Evolutionary conservation across 1,284 basidiomycete genomes (phyloP).

Genomic region (Rhodotorula glutinis): DNA sequence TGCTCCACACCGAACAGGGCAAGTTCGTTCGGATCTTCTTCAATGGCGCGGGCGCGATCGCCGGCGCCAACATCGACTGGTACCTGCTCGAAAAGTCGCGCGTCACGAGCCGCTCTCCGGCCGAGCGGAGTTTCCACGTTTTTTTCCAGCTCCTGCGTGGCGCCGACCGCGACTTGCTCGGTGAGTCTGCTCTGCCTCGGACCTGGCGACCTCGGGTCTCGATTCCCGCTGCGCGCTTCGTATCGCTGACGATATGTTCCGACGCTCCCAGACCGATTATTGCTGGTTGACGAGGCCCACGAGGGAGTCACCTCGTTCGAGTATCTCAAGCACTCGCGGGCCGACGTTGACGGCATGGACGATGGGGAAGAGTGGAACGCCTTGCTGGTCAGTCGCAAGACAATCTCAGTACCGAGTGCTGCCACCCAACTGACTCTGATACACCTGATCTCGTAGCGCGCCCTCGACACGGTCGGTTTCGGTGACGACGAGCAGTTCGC

Average conservation of each 20-base stretch:
- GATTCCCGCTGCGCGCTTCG: neutral
- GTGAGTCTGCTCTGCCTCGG: neutral
- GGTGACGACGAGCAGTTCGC: conserved; percentile 78
- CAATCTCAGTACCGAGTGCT: neutral
- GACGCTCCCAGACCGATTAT: conserved; percentile 60
- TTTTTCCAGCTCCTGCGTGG: conserved; percentile 80
- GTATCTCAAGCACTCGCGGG: conserved; percentile 83
- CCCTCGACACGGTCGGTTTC: conserved; percentile 84
- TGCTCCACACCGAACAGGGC: no score
- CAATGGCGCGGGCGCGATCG: conserved; percentile 87
- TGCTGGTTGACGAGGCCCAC: conserved; percentile 56
- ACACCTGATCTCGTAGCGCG: conserved; percentile 55
- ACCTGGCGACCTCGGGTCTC: no score
- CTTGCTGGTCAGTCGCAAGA: conserved; percentile 48
- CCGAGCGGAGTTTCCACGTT: conserved; percentile 92
- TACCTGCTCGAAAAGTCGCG: conserved; percentile 97
- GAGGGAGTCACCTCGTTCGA: conserved; percentile 73
- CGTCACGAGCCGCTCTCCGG: conserved; percentile 80
- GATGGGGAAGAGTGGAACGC: conserved; percentile 83
- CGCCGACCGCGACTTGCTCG: conserved; percentile 39
- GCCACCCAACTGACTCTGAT: neutral
- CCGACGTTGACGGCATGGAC: conserved; percentile 91
- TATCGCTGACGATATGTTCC: neutral
- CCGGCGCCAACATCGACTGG: conserved; percentile 98
- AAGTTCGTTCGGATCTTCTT: conserved; percentile 98